Evolutionary conservation across 257 asterid genomes (phyloP), one percentile per base, ranked within the genome.

Genomic region (Solanum chiquidenum): DNA sequence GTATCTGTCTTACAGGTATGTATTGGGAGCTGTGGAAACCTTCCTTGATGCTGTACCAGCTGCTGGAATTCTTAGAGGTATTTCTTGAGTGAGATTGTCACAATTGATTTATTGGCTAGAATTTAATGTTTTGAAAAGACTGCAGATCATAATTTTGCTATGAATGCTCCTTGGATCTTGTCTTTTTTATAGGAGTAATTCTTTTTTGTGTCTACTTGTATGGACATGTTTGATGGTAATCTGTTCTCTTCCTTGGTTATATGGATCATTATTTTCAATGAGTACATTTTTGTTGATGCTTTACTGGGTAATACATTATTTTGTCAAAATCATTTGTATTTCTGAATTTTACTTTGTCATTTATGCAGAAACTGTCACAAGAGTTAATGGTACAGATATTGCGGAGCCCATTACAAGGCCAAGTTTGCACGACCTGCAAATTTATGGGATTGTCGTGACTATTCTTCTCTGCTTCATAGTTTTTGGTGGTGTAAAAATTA

Each of bases 11-110:
- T 88, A 83, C 89, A 97, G 99, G 86, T 97, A 97, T 87, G 99
- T 97, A 87, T 90, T 97, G 95, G 99, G 99, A 92, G 99, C 99
- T 89, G 99, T 97, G 86, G 99, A 97, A 93, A 97, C 99, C 86
- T 97, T 97, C 92, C 93, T 97, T 79, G 92, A 95, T 92, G 99
- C 99, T 88, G 89, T 97, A 87, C 99, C 99, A 83, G 89, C 91
- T 83, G 99, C 99, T 84, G 99, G 99, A 88, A 91, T 97, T 93
- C 95, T 95, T 90, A 92, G 91, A 95, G 99, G 99, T 97, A 92
- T 87, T 83, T 68, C 66, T 85, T 72, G 71, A 10, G 20, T 31
- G 86, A 49, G 11, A 49, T 82, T 82, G 69, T 82, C 31, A 25
- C 29, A 18, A 40, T 31, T 52, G 44, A 46, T 82, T 82, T 82